phyloP scores from a whole-genome alignment of 2,329 filamentous ascomycete genomes.

The Cryphonectria radicalis region DNA sequence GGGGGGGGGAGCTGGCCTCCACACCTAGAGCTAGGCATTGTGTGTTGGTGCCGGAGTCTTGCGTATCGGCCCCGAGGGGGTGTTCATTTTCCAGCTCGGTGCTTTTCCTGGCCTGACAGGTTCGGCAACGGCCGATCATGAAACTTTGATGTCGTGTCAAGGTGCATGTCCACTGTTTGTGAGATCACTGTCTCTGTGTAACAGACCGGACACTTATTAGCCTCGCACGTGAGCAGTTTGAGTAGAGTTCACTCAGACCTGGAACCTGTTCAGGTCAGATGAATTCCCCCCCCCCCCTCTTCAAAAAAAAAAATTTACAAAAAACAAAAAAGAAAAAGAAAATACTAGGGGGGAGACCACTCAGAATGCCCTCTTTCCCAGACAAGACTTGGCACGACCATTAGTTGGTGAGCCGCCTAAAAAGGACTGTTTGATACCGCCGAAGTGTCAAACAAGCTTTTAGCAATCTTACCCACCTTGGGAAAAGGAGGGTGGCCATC shows the following conservation, averaged over 20 bases:
- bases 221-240: slow-evolving; percentile 33
- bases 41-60: slow-evolving; percentile 19
- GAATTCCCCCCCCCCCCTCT: slow-evolving; percentile 4
- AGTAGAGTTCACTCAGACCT: slow-evolving; percentile 15
- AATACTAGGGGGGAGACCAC: no score
- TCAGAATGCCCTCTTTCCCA: slow-evolving; percentile 16
- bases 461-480: not conserved
- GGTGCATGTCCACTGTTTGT: slow-evolving; percentile 23
- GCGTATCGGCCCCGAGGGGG: slow-evolving; percentile 35
- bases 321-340: no score
- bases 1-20: slow-evolving; percentile 13
- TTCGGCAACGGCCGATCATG: slow-evolving; percentile 38
- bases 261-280: slow-evolving; percentile 19
- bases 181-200: slow-evolving; percentile 30
- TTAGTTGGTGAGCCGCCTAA: slow-evolving; percentile 14
- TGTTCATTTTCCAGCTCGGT: slow-evolving; percentile 25
- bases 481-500: not conserved
- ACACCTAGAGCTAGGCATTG: slow-evolving; percentile 16
- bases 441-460: slow-evolving; percentile 2
- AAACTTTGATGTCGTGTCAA: slow-evolving; percentile 30
- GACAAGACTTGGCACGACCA: slow-evolving; percentile 6
- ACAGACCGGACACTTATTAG: slow-evolving; percentile 31
- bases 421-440: slow-evolving; percentile 20
- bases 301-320: no score
- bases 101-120: slow-evolving; percentile 35